Percentiles rank a stretch among this genome's conserved stretches.
Conservation (phyloP, 129 eudicot genomes). For the Ambrosia trifida region DNA sequence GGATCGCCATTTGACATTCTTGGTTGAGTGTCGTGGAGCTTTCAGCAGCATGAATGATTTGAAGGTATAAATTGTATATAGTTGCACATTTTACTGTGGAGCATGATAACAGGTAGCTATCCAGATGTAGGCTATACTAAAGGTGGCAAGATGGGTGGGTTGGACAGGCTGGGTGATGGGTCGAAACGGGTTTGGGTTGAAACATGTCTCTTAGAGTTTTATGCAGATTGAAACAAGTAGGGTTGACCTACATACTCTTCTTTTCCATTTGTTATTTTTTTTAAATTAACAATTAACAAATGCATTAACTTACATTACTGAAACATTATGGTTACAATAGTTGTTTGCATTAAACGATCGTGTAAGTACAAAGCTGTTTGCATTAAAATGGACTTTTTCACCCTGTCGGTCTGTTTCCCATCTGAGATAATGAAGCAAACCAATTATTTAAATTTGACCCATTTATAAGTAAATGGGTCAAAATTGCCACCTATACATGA, state of each 20-base stretch:
- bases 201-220: background rate
- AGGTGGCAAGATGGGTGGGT: constrained; percentile 5
- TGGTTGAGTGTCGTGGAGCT: constrained; percentile 81
- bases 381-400: background rate
- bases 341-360: constrained; percentile 1
- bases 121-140: background rate
- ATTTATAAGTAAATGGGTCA: background rate
- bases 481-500: background rate
- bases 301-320: background rate
- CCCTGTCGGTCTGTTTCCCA: background rate
- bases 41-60: constrained; percentile 59
- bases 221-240: background rate
- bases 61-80: constrained; percentile 47
- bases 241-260: background rate
- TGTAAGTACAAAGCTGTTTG: background rate
- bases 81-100: constrained; percentile 16
- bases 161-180: background rate
- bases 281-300: background rate
- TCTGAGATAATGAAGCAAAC: background rate
- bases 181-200: background rate
- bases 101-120: constrained; percentile 7
- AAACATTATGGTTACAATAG: background rate
- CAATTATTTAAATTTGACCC: background rate
- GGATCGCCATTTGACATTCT: constrained; percentile 65
- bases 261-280: background rate